Conservation (phyloP, 78 protist species). For the Monosiga brevicollis region DNA sequence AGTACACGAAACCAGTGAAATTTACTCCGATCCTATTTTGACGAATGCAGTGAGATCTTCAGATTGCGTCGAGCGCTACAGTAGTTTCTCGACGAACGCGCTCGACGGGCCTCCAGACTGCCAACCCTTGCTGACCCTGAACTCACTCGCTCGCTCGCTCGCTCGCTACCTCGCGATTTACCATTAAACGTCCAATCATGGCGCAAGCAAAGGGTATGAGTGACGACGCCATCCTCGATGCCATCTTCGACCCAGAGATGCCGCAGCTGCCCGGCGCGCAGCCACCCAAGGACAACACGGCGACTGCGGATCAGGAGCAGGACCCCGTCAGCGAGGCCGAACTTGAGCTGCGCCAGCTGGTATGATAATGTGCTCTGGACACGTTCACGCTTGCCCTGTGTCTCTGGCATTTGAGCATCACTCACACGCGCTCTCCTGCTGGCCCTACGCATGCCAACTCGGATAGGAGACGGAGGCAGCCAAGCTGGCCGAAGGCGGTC, state of each 20-base stretch:
- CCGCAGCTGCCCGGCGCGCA: not conserved
- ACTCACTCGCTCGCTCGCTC: too few species aligned
- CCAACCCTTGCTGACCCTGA: not conserved
- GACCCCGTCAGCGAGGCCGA: not conserved
- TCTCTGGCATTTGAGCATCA: too few species aligned
- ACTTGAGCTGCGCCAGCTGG: too few species aligned
- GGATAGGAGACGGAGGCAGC: not conserved
- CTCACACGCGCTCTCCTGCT: too few species aligned
- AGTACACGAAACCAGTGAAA: too few species aligned
- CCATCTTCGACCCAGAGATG: not conserved
- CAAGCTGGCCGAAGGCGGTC: not conserved
- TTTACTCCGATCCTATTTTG: too few species aligned
- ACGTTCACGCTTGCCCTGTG: too few species aligned
- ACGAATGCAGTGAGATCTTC: not conserved
- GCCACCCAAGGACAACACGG: not conserved
- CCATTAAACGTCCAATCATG: too few species aligned
- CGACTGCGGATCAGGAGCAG: too few species aligned
- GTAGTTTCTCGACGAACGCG: not conserved
- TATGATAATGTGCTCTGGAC: too few species aligned
- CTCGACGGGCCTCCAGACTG: not conserved
- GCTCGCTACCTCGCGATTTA: too few species aligned
- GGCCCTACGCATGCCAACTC: too few species aligned
- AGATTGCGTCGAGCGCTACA: not conserved
- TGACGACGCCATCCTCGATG: not conserved
- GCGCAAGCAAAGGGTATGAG: not conserved